Base-by-base conservation (phyloP, 2,329 filamentous ascomycete species). In the Colletotrichum acutatum region DNA sequence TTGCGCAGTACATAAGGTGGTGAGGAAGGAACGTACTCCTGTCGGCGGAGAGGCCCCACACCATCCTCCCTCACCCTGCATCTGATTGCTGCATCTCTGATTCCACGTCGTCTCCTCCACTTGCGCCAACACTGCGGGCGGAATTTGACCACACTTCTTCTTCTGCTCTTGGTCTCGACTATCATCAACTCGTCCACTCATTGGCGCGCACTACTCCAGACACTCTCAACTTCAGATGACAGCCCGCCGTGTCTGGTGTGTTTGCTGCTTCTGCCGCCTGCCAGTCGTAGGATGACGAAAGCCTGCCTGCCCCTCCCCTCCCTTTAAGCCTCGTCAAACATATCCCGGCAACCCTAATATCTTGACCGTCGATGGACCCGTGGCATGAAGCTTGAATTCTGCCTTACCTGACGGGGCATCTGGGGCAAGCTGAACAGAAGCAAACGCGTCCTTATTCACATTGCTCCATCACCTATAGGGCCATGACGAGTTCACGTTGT, bases 91-190 rank as follows among this genome's bases (percentile, higher is more conserved):
- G 70, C 70, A 65, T 65, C 46, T 70, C 66, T 70, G 70, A 72
- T 72, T 70, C 70, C 70, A 72, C 70, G 60, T 61, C 70, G 46
- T 72, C 54, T 69, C 53, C 59, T 72, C 69, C 64, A 66, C 68
- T 63, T 34, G 58, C 56, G 60, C 59, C 30, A 54, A 57, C 64
- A 58, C 42, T 16, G 24, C 58, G 11, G n/a, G 59, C 66, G 60
- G 59, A 71, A 71, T 56, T 37, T n/a, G 11, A 53, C 64, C 64
- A 49, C 37, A 42, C 54, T 58, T n/a, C 22, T 66, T 24, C 7
- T 32, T n/a, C 52, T 58, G 54, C 26, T n/a, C 28, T n/a, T 34
- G 28, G 26, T 30, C 28, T 32, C 26, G n/a, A 28, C 9, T 12
- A 24, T 30, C 19, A 34, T n/a, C 16, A 24, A 37, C 12, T 54